Evolutionary conservation across 345 rosid species (phyloP), one percentile per base, ranked within the genome.

Genomic region (Salix suchowensis): DNA sequence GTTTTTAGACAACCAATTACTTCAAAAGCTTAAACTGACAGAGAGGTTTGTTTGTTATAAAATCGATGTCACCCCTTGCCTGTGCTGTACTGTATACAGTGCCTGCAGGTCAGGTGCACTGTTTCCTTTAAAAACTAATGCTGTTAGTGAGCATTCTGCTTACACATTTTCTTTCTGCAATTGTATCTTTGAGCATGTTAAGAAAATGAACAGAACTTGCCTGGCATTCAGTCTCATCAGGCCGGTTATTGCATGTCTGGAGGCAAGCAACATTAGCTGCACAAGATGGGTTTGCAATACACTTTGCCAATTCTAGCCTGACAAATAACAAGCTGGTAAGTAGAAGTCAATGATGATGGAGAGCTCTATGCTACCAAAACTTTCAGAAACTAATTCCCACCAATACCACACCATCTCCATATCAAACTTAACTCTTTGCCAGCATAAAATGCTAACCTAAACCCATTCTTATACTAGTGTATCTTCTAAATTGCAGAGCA

Each of bases 211-310:
- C 11, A 71, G 72, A 82, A 72, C 84, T 55, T 79, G 92, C 98
- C 98, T 95, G 98, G 86, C 97, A 96, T 84, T 93, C 96, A 46
- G 91, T 89, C 82, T 93, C 98, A 78, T 95, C 98, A 9, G 98
- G 98, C 24, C 94, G 90, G 85, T 95, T 82, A 75, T 95, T 93
- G 87, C 98, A 95, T 37, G 98, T 96, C 80, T 96, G 97, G 72
- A 96, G 94, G 82, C 99, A 96, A 75, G 97, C 96, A 65, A 96
- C 79, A 73, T 89, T 91, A 12, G 99, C 97, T 60, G 98, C 99
- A 77, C 99, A 96, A n/a, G 87, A 83, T 14, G 98, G 96, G 79
- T 96, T 91, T 55, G 93, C 76, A 52, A 93, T 91, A 88, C 99
- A 93, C 87, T 93, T 89, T 15, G 94, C 97, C 74, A 93, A 91